phyloP scores from a whole-genome alignment of 441 rosid genomes.

The Erodium moschatum region DNA sequence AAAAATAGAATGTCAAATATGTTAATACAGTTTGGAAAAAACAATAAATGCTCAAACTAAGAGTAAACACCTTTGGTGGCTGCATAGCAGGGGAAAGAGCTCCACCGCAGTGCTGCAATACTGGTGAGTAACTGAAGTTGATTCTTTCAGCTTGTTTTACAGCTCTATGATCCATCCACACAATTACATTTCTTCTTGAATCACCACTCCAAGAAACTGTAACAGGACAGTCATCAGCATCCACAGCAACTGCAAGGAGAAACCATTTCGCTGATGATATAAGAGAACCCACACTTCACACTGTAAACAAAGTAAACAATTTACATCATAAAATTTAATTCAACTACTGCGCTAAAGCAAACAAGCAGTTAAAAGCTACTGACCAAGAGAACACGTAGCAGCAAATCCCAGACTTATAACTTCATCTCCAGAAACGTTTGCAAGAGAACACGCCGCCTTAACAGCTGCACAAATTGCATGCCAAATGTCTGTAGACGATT shows the following conservation, averaged over 20 bases:
- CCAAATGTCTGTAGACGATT: conserved; percentile 98
- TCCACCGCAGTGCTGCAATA: conserved; percentile 83
- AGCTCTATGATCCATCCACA: conserved; percentile 99
- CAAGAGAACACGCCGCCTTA: conserved; percentile 61
- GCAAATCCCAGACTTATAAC: conserved; percentile 76
- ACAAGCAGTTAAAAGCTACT: conserved; percentile 19
- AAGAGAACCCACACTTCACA: conserved; percentile 4
- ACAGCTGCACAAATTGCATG: conserved; percentile 86
- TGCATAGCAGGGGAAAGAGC: conserved; percentile 89
- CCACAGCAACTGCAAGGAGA: conserved; percentile 64
- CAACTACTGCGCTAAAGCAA: neutral
- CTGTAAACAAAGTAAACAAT: neutral
- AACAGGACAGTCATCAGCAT: conserved; percentile 81
- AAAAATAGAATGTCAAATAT: neutral
- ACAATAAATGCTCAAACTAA: neutral
- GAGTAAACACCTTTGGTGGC: conserved; percentile 58
- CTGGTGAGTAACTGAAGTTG: conserved; percentile 63
- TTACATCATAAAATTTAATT: conserved; percentile 5
- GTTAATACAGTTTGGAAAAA: neutral
- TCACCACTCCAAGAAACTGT: conserved; percentile 95
- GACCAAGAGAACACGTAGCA: conserved; percentile 94
- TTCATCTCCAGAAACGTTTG: conserved; percentile 54
- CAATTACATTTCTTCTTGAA: conserved; percentile 75
- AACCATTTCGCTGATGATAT: conserved; percentile 11
- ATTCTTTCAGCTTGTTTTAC: conserved; percentile 83